Evolutionary conservation across 2,329 filamentous ascomycete species (phyloP).

Genomic region (Monosporascus sp.): DNA sequence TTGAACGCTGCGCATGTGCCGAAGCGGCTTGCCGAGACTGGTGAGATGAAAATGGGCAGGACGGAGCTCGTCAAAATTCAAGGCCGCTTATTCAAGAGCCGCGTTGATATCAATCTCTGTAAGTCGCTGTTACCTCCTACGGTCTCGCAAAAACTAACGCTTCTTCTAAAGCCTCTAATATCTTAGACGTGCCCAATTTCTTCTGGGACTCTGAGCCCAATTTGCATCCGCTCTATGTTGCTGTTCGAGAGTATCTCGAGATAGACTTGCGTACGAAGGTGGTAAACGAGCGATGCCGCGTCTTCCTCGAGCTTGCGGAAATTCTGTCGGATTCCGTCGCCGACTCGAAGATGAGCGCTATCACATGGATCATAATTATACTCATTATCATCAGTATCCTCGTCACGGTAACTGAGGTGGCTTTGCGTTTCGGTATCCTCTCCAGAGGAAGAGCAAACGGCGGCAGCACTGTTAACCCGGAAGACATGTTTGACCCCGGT

Average conservation of each 20-base stretch:
- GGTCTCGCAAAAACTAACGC: constrained; percentile 14
- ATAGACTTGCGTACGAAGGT: constrained; percentile 95
- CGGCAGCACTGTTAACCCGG: constrained; percentile 5
- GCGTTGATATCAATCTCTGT: constrained; percentile 97
- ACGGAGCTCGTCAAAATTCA: constrained; percentile 90
- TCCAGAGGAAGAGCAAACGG: constrained; percentile 32
- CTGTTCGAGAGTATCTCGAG: constrained; percentile 94
- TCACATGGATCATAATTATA: constrained; percentile 97
- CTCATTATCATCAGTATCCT: constrained; percentile 87
- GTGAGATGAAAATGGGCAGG: constrained; percentile 83
- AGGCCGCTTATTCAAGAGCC: constrained; percentile 83
- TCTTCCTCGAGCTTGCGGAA: constrained; percentile 93
- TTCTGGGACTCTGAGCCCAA: constrained; percentile 98
- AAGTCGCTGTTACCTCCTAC: constrained; percentile 34
- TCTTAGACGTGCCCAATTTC: constrained; percentile 93
- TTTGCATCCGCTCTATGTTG: constrained; percentile 86
- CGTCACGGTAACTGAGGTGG: constrained; percentile 85
- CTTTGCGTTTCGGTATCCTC: constrained; percentile 76
- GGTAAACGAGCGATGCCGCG: constrained; percentile 91
- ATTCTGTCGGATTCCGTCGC: constrained; percentile 89
- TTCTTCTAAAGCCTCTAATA: constrained; percentile 68
- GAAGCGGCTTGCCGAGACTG: constrained; percentile 80
- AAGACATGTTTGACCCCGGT: constrained; percentile 8
- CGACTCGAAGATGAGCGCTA: constrained; percentile 89
- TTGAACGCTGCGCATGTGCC: constrained; percentile 86